Evolutionary conservation across 805 yeast genomes (phyloP), one percentile per base, ranked within the genome.

Genomic region (Wickerhamiella hasegawae): DNA sequence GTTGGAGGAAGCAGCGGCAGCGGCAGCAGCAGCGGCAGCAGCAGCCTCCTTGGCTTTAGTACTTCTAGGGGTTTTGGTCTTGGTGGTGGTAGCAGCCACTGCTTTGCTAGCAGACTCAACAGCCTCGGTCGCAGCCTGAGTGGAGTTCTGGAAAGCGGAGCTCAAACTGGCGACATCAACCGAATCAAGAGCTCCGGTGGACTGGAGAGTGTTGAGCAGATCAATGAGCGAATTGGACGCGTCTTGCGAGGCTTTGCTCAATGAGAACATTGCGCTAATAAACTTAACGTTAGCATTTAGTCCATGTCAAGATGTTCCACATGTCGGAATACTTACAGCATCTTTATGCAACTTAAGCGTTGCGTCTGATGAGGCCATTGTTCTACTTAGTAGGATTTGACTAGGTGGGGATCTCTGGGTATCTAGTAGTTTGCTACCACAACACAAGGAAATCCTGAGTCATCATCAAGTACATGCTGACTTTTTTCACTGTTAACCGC

Each of bases 171-270:
- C 51, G 43, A 66, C 65, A 38, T 65, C 63, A 45, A 64, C 68
- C 28, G 68, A 65, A 40, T 63, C 68, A 8, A 31, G 19, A 32
- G 63, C 62, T 18, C 65, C 70, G 35, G 67, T 67, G 9, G 55
- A 57, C 35, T 20, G 51, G 14, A 69, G 52, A 22, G 68, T 62
- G 50, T 76, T 73, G 65, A 76, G 75, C 59, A 79, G 79, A 50
- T 75, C 75, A 40, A 81, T 71, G 23, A 85, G 71, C 18, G 92
- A 87, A 22, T 73, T 58, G 20, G 94, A 82, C 35, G 87, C 82
- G 38, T 78, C 85, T 43, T 69, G 72, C 25, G 94, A 87, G n/a
- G 92, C 83, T 51, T 75, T 81, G 30, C 90, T 73, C 37, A 84
- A 69, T 52, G 79, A 85, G 49, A 76, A 78, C 41, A 84, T 67